phyloP scores from a whole-genome alignment of 2,329 filamentous ascomycete species.

The Fusarium tricinctum region DNA sequence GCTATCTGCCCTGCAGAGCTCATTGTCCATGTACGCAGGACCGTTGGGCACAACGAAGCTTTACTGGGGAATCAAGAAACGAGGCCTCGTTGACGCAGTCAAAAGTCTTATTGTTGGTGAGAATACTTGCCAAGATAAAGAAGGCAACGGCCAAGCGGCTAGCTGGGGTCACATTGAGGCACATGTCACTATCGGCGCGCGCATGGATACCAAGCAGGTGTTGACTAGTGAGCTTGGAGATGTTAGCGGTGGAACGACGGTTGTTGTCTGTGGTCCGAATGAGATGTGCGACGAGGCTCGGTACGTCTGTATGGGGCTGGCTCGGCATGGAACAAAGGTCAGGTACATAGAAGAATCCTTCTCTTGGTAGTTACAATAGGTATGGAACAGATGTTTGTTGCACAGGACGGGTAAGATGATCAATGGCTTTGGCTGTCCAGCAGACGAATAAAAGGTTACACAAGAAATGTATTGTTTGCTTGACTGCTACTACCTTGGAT shows the following conservation, averaged over 20 bases:
- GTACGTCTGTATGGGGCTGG: slow-evolving; percentile 45
- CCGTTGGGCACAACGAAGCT: slow-evolving; percentile 48
- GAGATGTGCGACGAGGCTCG: slow-evolving; percentile 52
- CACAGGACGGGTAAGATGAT: too few species aligned
- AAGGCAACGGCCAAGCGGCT: not conserved
- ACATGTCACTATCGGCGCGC: slow-evolving; percentile 49
- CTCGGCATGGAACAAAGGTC: slow-evolving; percentile 44
- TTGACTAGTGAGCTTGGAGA: slow-evolving; percentile 45
- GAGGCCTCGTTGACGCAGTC: slow-evolving; percentile 47
- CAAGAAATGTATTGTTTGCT: too few species aligned
- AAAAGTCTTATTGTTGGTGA: slow-evolving; percentile 44
- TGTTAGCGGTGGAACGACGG: slow-evolving; percentile 45
- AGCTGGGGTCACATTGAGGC: slow-evolving; percentile 50
- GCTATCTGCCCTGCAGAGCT: slow-evolving; percentile 45
- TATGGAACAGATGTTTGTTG: too few species aligned
- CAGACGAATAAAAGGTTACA: too few species aligned
- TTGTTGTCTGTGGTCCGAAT: slow-evolving; percentile 50
- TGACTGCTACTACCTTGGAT: too few species aligned
- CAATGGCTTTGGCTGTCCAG: too few species aligned
- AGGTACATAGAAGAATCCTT: slow-evolving; percentile 47
- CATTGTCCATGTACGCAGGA: slow-evolving; percentile 34
- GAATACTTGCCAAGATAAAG: not conserved
- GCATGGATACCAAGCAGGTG: slow-evolving; percentile 48
- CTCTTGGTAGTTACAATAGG: slow-evolving; percentile 24
- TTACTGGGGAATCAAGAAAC: slow-evolving; percentile 50